Conservation (phyloP, 495 filamentous ascomycete species). For the Penicillium odoratum region DNA sequence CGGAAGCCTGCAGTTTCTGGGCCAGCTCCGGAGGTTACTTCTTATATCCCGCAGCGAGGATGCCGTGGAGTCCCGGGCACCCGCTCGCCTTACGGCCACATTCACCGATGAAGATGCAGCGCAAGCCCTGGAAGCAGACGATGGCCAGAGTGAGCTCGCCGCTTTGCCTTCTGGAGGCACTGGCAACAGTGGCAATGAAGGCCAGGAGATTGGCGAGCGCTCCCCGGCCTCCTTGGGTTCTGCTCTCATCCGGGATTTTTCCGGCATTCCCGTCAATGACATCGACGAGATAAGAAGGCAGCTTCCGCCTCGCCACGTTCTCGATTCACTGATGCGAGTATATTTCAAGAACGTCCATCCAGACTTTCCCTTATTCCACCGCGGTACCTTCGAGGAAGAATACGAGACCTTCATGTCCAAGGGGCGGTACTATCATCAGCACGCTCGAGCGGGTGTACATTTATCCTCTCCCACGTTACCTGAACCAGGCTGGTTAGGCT, state of each 20-base stretch:
- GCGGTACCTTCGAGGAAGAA: conserved; percentile 38
- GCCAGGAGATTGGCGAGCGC: neutral
- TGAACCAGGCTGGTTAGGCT: conserved; percentile 46
- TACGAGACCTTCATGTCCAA: conserved; percentile 38
- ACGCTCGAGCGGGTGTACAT: conserved; percentile 1
- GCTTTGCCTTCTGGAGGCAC: neutral
- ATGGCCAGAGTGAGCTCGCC: conserved; percentile 1
- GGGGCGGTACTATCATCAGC: conserved; percentile 2
- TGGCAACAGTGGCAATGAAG: neutral
- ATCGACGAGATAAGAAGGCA: conserved; percentile 6
- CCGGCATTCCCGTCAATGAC: conserved; percentile 5
- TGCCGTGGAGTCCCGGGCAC: neutral
- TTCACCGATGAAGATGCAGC: conserved; percentile 10
- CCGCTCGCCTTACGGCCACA: conserved; percentile 1
- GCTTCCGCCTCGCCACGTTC: conserved; percentile 21
- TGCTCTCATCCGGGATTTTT: neutral
- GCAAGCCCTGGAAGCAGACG: conserved; percentile 12
- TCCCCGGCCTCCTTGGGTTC: neutral
- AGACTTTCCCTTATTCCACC: conserved; percentile 46
- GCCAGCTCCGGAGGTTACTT: conserved; percentile 25
- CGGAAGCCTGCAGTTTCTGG: conserved; percentile 33
- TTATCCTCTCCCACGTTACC: no score
- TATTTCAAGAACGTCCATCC: conserved; percentile 47
- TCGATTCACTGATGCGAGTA: conserved; percentile 38
- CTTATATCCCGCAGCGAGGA: conserved; percentile 18